Evolutionary conservation across 176 grass and related monocot species (phyloP).

Genomic region (Triticum turgidum): DNA sequence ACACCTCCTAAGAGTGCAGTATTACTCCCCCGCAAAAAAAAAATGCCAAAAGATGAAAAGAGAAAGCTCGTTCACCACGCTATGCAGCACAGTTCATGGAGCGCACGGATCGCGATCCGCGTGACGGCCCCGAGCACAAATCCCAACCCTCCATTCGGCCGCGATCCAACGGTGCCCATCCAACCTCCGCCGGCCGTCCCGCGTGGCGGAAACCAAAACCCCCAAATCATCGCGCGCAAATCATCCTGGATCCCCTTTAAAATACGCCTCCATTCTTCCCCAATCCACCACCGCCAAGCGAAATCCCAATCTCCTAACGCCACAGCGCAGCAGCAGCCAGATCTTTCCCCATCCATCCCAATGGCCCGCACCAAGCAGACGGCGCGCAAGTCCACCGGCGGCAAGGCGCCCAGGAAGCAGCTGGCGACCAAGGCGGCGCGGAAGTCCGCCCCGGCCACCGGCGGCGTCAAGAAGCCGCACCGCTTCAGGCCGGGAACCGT

Average conservation of each 20-base stretch:
- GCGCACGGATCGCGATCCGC: slow-evolving; percentile 13
- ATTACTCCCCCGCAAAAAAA: too few relatives aligned
- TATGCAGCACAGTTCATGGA: background rate
- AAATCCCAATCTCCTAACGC: too few relatives aligned
- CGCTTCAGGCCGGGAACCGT: slow-evolving; percentile 64
- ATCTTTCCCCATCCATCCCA: too few relatives aligned
- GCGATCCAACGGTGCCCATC: background rate
- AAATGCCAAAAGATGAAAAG: too few relatives aligned
- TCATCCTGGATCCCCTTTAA: background rate
- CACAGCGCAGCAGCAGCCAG: too few relatives aligned
- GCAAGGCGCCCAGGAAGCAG: slow-evolving; percentile 63
- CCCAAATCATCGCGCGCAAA: background rate
- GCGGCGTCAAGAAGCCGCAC: slow-evolving; percentile 69
- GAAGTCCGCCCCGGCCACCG: slow-evolving; percentile 56
- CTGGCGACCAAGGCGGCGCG: slow-evolving; percentile 56
- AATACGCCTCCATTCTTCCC: background rate
- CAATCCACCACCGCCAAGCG: too few relatives aligned
- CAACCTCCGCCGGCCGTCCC: background rate
- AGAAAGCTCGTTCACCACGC: too few relatives aligned
- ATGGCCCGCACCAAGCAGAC: slow-evolving; percentile 75
- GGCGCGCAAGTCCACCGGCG: slow-evolving; percentile 60
- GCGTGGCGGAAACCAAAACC: background rate
- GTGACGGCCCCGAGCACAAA: background rate
- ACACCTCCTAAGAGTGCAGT: too few relatives aligned
- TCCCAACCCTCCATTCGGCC: background rate